A percentile compares a stretch with the other conserved stretches of the same genome.
Conservation (phyloP, 495 filamentous ascomycete species). For the Chaetomium tenue region DNA sequence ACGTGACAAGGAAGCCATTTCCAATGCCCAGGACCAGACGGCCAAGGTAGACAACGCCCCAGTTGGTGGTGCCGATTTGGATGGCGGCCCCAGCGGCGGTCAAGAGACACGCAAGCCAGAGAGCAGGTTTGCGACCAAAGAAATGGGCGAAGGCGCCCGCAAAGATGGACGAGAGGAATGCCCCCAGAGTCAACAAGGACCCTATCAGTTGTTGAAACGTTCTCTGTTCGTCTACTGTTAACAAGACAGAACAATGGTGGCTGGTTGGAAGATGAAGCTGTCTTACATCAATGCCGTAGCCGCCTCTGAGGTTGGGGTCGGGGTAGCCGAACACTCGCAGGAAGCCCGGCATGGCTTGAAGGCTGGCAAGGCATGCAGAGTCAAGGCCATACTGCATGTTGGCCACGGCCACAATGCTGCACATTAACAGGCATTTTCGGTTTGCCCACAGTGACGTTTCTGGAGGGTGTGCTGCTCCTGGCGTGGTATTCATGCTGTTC, state of each 20-base stretch:
- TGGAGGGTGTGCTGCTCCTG: slow-evolving; percentile 23
- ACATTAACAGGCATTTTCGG: slow-evolving; percentile 43
- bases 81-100: slow-evolving; percentile 46
- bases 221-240: not conserved
- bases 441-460: slow-evolving; percentile 44
- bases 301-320: slow-evolving; percentile 19
- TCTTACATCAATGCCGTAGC: slow-evolving; percentile 26
- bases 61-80: slow-evolving; percentile 48
- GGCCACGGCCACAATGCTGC: slow-evolving; percentile 40
- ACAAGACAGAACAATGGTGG: not conserved
- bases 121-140: slow-evolving; percentile 50
- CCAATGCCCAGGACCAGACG: slow-evolving; percentile 52
- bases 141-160: slow-evolving; percentile 52
- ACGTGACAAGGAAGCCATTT: slow-evolving; percentile 54
- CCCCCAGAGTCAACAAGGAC: slow-evolving; percentile 57
- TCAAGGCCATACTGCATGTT: slow-evolving; percentile 60
- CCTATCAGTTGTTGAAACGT: slow-evolving; percentile 56
- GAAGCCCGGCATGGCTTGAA: slow-evolving; percentile 62
- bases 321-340: slow-evolving; percentile 42
- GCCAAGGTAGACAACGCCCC: slow-evolving; percentile 50
- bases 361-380: slow-evolving; percentile 56
- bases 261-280: not conserved
- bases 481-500: not conserved
- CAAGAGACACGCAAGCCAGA: slow-evolving; percentile 50
- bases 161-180: slow-evolving; percentile 54